phyloP scores from a whole-genome alignment of 2,329 filamentous ascomycete species.

The Diaporthe citrichinensis region DNA sequence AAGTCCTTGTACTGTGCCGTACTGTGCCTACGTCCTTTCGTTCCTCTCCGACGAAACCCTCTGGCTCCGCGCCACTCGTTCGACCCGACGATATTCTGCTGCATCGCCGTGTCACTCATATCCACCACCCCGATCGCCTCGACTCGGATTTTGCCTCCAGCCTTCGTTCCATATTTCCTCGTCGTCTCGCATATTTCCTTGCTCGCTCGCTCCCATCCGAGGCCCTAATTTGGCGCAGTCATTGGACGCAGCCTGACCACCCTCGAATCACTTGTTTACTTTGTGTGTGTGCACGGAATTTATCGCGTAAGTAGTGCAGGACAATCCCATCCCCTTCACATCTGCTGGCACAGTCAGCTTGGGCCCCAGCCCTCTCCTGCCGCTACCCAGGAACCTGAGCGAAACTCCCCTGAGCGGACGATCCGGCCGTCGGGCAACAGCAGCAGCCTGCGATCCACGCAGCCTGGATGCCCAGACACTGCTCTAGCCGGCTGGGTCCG shows the following conservation, averaged over 20 bases:
- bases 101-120: slow-evolving; percentile 37
- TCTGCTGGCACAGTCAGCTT: background rate
- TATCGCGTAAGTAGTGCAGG: slow-evolving; percentile 30
- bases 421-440: background rate
- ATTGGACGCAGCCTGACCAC: slow-evolving; percentile 22
- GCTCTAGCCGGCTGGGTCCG: slow-evolving; percentile 21
- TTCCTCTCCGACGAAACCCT: slow-evolving; percentile 29
- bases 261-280: slow-evolving; percentile 22
- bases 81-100: slow-evolving; percentile 22
- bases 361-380: background rate
- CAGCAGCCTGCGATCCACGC: slow-evolving; percentile 16
- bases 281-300: slow-evolving; percentile 1
- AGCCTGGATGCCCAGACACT: slow-evolving; percentile 13
- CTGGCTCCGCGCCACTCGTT: slow-evolving; percentile 32
- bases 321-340: background rate
- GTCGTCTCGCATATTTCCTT: slow-evolving; percentile 23
- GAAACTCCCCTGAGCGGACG: background rate
- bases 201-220: slow-evolving; percentile 16
- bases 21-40: slow-evolving; percentile 35
- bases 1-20: slow-evolving; percentile 37
- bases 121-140: slow-evolving; percentile 28
- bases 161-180: slow-evolving; percentile 23
- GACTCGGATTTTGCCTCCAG: background rate
- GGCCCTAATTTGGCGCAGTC: slow-evolving; percentile 3
- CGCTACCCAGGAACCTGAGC: background rate